These are phyloP conservation scores for Exophiala oligosperma DNA, from an alignment of 2,329 filamentous ascomycete genomes.

Conservation along the genomic window DNA sequence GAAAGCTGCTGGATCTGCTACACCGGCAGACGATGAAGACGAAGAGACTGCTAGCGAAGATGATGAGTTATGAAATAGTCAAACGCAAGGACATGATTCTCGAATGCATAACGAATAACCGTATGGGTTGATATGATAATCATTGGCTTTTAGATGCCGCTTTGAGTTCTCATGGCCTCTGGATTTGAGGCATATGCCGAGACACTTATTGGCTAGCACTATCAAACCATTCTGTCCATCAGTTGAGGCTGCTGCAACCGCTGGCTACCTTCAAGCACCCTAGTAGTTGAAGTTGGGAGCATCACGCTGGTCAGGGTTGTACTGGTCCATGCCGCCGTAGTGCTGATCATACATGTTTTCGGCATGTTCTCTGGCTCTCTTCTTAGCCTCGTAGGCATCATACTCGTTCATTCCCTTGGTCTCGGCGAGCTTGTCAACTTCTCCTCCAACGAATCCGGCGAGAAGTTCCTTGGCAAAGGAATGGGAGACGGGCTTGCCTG, in stretches of 20 bases:
- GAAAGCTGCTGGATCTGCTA: background rate
- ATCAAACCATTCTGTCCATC: conserved; percentile 7
- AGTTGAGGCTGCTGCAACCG: background rate
- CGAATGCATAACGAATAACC: too few species aligned
- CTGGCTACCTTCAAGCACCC: background rate
- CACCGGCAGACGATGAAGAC: conserved; percentile 26
- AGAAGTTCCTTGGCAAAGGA: conserved; percentile 75
- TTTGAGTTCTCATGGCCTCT: too few species aligned
- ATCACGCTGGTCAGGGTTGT: conserved; percentile 49
- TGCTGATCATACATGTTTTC: conserved; percentile 63
- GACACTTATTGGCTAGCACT: background rate
- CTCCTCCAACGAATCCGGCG: conserved; percentile 69
- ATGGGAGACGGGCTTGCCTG: conserved; percentile 71
- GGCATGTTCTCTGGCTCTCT: conserved; percentile 59
- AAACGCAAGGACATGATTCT: too few species aligned
- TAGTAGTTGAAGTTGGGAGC: conserved; percentile 37
- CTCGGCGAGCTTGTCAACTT: conserved; percentile 75
- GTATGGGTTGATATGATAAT: too few species aligned
- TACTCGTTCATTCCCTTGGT: conserved; percentile 65
- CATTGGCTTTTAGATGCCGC: too few species aligned
- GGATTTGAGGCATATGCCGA: background rate
- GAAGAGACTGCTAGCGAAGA: conserved; percentile 29
- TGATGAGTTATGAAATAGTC: conserved; percentile 25
- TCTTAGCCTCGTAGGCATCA: conserved; percentile 60
- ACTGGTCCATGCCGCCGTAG: conserved; percentile 55